These are phyloP conservation scores for Roridomyces roridus DNA, from an alignment of 768 basidiomycete species.

Conservation along the genomic window DNA sequence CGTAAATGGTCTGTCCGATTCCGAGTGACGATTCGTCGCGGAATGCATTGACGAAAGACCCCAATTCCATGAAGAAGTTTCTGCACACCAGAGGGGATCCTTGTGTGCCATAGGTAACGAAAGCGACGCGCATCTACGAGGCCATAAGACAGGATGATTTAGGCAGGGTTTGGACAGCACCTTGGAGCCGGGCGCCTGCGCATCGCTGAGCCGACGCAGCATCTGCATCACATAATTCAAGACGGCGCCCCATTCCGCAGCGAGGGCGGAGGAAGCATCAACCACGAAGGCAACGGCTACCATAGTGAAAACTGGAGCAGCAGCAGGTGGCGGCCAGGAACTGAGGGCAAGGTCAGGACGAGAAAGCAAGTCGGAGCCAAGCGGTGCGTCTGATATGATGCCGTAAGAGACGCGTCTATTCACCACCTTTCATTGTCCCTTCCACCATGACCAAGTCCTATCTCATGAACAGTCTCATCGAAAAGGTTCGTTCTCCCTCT, in stretches of 20 bases:
- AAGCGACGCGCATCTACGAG: conserved; percentile 46
- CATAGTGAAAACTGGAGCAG: conserved; percentile 5
- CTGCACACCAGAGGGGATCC: conserved; percentile 63
- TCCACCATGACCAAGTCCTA: conserved; percentile 83
- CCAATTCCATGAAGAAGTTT: conserved; percentile 59
- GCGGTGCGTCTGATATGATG: neutral
- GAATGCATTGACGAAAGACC: conserved; percentile 49
- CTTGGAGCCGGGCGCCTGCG: conserved; percentile 32
- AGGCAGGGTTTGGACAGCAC: neutral
- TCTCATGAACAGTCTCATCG: conserved; percentile 83
- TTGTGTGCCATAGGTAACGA: conserved; percentile 69
- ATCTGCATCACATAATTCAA: conserved; percentile 56
- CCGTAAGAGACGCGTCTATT: conserved; percentile 2
- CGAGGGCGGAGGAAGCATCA: conserved; percentile 64
- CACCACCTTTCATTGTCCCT: conserved; percentile 2
- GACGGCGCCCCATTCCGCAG: conserved; percentile 56
- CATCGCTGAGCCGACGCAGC: conserved; percentile 56
- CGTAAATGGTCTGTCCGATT: conserved; percentile 60
- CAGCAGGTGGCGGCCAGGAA: too few species aligned
- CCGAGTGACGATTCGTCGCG: conserved; percentile 56
- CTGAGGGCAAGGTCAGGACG: too few species aligned
- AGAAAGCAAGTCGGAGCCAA: neutral
- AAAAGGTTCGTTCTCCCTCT: conserved; percentile 59
- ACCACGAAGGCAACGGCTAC: conserved; percentile 63
- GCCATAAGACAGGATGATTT: conserved; percentile 3